These are phyloP conservation scores for Vaccinium darrowii DNA, from an alignment of 148 eudicot genomes.

Conservation along the genomic window DNA sequence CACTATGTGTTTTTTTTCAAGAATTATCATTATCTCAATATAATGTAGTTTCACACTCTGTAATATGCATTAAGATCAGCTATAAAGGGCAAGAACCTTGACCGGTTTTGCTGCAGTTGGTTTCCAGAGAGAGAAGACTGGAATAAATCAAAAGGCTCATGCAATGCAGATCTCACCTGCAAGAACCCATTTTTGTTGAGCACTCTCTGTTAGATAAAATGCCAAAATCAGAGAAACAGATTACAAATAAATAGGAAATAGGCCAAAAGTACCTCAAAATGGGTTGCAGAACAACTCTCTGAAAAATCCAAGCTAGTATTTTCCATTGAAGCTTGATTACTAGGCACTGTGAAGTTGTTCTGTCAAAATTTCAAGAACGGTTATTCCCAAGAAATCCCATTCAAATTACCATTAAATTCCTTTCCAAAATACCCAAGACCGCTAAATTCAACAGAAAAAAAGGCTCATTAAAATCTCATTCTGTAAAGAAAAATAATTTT, in stretches of 20 bases:
- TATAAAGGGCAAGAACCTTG: conserved; percentile 7
- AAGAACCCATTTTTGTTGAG: not conserved
- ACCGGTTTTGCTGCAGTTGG: conserved; percentile 29
- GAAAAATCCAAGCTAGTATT: conserved; percentile 37
- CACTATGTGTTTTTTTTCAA: no score
- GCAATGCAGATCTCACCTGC: conserved; percentile 32
- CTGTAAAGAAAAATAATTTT: not conserved
- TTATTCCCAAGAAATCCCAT: not conserved
- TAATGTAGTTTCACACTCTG: no score
- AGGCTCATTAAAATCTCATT: no score
- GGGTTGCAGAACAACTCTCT: conserved; percentile 45
- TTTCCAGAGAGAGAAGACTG: conserved; percentile 24
- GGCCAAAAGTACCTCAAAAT: conserved; percentile 11
- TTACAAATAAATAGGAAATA: not conserved
- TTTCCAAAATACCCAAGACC: no score
- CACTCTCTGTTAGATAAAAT: not conserved
- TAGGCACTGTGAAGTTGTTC: conserved; percentile 26
- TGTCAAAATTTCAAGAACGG: conserved; percentile 10
- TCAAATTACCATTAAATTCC: no score
- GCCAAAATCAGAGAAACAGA: not conserved
- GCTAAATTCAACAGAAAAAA: no score
- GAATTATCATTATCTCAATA: no score
- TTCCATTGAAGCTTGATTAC: conserved; percentile 29
- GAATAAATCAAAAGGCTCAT: conserved; percentile 28
- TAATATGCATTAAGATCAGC: no score